A percentile compares a stretch with the other conserved stretches of the same genome.
Evolutionary conservation across 2,329 filamentous ascomycete species (phyloP).

Genomic region (Helminthosporium solani): DNA sequence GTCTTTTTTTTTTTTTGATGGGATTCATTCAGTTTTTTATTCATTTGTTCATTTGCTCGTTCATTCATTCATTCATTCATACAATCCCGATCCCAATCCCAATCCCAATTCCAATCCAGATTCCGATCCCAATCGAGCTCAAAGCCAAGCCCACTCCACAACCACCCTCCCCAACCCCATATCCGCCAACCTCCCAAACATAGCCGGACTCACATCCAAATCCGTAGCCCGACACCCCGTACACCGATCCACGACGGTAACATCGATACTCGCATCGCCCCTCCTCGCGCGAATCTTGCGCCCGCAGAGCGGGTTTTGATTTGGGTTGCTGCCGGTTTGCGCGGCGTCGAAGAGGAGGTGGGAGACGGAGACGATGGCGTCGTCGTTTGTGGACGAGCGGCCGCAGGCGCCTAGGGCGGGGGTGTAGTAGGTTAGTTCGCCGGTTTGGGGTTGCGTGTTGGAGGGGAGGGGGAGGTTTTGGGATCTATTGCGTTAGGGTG

Average conservation of each 20-base stretch:
- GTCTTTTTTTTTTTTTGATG: too few species aligned
- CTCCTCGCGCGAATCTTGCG: conserved; percentile 61
- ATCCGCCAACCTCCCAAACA: conserved; percentile 52
- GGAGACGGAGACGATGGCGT: conserved; percentile 67
- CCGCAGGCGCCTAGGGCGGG: conserved; percentile 71
- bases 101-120: too few species aligned
- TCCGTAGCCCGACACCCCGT: conserved; percentile 52
- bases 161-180: conserved; percentile 49
- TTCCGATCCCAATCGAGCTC: too few species aligned
- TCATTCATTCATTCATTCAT: too few species aligned
- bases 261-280: conserved; percentile 39
- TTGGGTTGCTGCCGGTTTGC: conserved; percentile 53
- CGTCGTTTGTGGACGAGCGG: conserved; percentile 52
- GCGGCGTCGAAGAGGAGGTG: conserved; percentile 66
- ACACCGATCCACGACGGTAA: conserved; percentile 68
- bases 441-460: conserved; percentile 56
- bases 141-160: conserved; percentile 55
- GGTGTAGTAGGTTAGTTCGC: conserved; percentile 69
- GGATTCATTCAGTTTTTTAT: too few species aligned
- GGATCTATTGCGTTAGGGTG: conserved; percentile 13
- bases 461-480: conserved; percentile 55
- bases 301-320: conserved; percentile 68
- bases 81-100: too few species aligned
- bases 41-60: too few species aligned
- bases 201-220: conserved; percentile 52